phyloP scores from a whole-genome alignment of 352 stramenopile genomes.

The Plasmopara muralis region DNA sequence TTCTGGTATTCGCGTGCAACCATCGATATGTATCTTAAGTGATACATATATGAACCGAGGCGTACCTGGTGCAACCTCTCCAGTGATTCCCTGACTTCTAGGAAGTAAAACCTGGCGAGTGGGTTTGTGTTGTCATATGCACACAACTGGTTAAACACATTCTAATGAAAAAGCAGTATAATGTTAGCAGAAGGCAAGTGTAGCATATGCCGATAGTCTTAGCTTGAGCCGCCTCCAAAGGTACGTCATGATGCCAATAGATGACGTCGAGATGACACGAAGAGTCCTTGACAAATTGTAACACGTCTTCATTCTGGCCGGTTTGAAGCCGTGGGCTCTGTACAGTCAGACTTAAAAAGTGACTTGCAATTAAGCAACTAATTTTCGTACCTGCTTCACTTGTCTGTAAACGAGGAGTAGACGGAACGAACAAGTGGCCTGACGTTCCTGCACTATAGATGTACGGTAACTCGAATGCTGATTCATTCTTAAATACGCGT shows the following conservation, averaged over 20 bases:
- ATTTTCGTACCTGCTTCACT: slow-evolving; percentile 18
- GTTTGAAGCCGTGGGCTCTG: slow-evolving; percentile 15
- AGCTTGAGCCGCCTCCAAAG: slow-evolving; percentile 34
- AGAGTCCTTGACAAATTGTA: slow-evolving; percentile 25
- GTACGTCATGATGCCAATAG: slow-evolving; percentile 38
- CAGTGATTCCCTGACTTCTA: slow-evolving; percentile 37
- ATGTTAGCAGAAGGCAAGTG: not conserved
- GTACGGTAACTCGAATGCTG: not conserved
- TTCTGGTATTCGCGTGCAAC: slow-evolving; percentile 2
- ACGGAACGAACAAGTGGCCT: slow-evolving; percentile 20
- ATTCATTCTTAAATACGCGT: not conserved
- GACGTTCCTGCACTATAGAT: slow-evolving; percentile 10
- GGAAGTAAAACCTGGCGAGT: slow-evolving; percentile 42
- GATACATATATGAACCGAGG: slow-evolving; percentile 19
- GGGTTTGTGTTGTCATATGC: slow-evolving; percentile 37
- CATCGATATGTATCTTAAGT: slow-evolving; percentile 16
- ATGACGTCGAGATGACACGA: slow-evolving; percentile 36
- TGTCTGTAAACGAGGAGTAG: slow-evolving; percentile 30
- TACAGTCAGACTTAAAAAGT: slow-evolving; percentile 1
- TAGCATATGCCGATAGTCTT: not conserved
- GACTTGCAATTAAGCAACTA: slow-evolving; percentile 2
- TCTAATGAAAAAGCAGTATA: slow-evolving; percentile 10
- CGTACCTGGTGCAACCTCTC: slow-evolving; percentile 55
- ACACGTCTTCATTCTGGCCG: slow-evolving; percentile 11
- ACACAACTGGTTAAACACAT: slow-evolving; percentile 40